Evolutionary conservation across 805 yeast genomes (phyloP).

Genomic region (Candida morakotiae): DNA sequence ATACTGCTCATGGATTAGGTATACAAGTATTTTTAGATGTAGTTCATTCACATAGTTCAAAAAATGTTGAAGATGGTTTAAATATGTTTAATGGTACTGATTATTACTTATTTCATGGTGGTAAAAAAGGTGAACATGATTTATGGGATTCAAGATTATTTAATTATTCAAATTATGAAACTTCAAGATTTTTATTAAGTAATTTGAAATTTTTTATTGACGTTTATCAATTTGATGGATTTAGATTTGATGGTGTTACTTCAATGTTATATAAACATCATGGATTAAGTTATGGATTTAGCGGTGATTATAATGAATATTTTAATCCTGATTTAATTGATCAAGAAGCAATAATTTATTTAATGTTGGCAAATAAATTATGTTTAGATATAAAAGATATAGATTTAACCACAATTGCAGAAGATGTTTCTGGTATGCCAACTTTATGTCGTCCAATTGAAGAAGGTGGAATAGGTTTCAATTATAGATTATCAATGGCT

Average conservation of each 20-base stretch:
- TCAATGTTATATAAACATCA: constrained; percentile 90
- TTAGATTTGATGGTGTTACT: constrained; percentile 95
- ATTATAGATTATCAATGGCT: constrained; percentile 94
- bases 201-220: constrained; percentile 83
- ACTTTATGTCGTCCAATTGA: constrained; percentile 74
- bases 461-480: constrained; percentile 89
- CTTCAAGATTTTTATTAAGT: constrained; percentile 77
- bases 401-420: constrained; percentile 78
- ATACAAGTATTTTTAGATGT: constrained; percentile 84
- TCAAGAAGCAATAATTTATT: constrained; percentile 77
- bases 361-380: constrained; percentile 87
- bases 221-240: constrained; percentile 86
- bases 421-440: constrained; percentile 97
- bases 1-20: constrained; percentile 86
- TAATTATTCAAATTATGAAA: constrained; percentile 89
- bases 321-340: constrained; percentile 77
- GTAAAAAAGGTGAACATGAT: constrained; percentile 83
- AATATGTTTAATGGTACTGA: constrained; percentile 94
- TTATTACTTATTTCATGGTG: constrained; percentile 89
- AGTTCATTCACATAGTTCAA: constrained; percentile 95
- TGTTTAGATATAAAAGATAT: constrained; percentile 48
- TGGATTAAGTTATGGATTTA: constrained; percentile 85
- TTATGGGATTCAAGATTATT: constrained; percentile 96
- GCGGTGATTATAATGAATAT: constrained; percentile 92
- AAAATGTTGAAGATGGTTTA: constrained; percentile 89